Evolutionary conservation across 2,329 filamentous ascomycete genomes (phyloP).

Genomic region (Torrubiellomyces zombiae): DNA sequence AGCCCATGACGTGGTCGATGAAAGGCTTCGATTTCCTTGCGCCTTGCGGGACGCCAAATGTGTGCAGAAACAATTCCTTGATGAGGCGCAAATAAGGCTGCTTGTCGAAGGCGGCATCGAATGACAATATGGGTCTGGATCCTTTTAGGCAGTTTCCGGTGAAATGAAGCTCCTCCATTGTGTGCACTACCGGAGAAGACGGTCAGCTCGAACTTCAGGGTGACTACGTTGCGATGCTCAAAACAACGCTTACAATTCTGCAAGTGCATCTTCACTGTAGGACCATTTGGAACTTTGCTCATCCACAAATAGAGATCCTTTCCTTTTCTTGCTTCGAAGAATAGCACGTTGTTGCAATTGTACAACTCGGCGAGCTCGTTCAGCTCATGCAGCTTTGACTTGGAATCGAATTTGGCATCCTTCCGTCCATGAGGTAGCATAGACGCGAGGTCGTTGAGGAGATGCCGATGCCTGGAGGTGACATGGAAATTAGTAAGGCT

Average conservation of each 20-base stretch:
- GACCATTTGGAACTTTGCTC: conserved; percentile 64
- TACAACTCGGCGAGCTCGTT: conserved; percentile 65
- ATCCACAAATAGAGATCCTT: conserved; percentile 93
- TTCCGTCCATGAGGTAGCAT: conserved; percentile 86
- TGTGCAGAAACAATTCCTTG: conserved; percentile 78
- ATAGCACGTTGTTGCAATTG: conserved; percentile 88
- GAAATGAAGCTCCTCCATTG: conserved; percentile 93
- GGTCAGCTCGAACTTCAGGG: no score
- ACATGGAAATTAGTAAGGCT: conserved; percentile 1
- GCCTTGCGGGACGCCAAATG: conserved; percentile 81
- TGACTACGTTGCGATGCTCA: no score
- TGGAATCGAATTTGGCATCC: conserved; percentile 93
- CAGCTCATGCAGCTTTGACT: conserved; percentile 69
- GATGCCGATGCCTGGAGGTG: conserved; percentile 67
- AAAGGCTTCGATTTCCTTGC: conserved; percentile 89
- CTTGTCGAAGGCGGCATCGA: conserved; percentile 73
- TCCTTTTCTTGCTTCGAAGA: conserved; percentile 88
- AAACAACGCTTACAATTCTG: conserved; percentile 53
- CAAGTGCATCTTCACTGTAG: conserved; percentile 51
- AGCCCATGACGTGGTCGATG: conserved; percentile 85
- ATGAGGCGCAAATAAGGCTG: conserved; percentile 67
- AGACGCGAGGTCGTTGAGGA: conserved; percentile 74
- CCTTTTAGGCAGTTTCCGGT: conserved; percentile 94
- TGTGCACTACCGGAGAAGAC: conserved; percentile 49
- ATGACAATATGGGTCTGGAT: conserved; percentile 76